These are phyloP conservation scores for Gyrodon lividus DNA, from an alignment of 768 basidiomycete genomes.

Conservation along the genomic window DNA sequence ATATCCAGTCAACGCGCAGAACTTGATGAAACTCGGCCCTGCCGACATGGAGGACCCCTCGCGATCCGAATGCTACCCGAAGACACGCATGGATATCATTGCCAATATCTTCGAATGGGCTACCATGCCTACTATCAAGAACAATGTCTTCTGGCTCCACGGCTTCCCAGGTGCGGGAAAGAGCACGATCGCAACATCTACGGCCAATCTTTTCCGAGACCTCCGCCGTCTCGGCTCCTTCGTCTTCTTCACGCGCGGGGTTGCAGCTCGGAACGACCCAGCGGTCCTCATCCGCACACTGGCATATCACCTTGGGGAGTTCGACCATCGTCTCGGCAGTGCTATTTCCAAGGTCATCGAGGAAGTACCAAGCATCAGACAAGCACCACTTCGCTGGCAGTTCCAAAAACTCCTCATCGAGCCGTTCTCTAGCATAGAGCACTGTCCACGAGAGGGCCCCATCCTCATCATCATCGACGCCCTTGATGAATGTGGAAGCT, in stretches of 20 bases:
- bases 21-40: conserved; percentile 25
- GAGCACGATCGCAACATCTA: conserved; percentile 36
- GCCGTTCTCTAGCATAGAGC: conserved; percentile 20
- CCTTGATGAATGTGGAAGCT: conserved; percentile 33
- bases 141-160: conserved; percentile 33
- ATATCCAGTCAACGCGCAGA: conserved; percentile 18
- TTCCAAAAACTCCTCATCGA: conserved; percentile 36
- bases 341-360: conserved; percentile 27
- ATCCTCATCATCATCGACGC: conserved; percentile 36
- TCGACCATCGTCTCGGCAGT: conserved; percentile 28
- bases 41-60: conserved; percentile 29
- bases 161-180: conserved; percentile 38
- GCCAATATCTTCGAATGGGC: conserved; percentile 25
- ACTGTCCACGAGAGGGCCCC: conserved; percentile 24
- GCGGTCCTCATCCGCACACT: conserved; percentile 32
- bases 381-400: conserved; percentile 29
- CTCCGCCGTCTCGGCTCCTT: conserved; percentile 36
- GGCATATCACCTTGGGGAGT: conserved; percentile 34
- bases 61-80: conserved; percentile 29
- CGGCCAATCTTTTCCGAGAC: conserved; percentile 33
- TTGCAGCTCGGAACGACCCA: conserved; percentile 30
- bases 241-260: conserved; percentile 33
- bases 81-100: conserved; percentile 32
- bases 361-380: conserved; percentile 28
- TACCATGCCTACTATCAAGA: conserved; percentile 14